phyloP scores from a whole-genome alignment of 805 yeast species.

The Nakazawaea sp. region DNA sequence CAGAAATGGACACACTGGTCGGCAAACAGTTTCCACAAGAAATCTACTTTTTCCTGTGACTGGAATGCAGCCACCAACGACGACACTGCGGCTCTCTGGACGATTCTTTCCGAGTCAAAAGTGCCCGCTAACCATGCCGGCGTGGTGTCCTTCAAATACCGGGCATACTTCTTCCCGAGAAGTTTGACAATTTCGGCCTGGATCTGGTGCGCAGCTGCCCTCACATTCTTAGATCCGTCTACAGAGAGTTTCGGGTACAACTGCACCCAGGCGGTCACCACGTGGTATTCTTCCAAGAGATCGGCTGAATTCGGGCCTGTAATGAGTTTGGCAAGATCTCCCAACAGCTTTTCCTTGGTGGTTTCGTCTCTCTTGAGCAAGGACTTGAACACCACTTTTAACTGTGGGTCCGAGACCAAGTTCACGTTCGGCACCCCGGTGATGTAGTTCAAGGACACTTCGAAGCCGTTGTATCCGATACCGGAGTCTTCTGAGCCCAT shows the following conservation, averaged over 20 bases:
- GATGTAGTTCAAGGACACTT: conserved; percentile 66
- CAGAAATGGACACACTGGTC: conserved; percentile 50
- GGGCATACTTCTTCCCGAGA: conserved; percentile 52
- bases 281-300: conserved; percentile 11
- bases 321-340: conserved; percentile 38
- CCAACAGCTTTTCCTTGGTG: conserved; percentile 78
- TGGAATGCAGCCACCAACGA: conserved; percentile 51
- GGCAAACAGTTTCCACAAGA: conserved; percentile 55
- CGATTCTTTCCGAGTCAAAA: conserved; percentile 63
- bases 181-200: conserved; percentile 47
- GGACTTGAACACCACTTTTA: conserved; percentile 66
- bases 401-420: conserved; percentile 34
- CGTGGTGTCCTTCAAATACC: conserved; percentile 62
- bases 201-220: conserved; percentile 55
- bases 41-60: conserved; percentile 43
- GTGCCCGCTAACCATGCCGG: conserved; percentile 70
- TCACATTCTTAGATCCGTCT: conserved; percentile 60
- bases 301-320: conserved; percentile 18
- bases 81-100: conserved; percentile 40
- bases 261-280: conserved; percentile 67
- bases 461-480: conserved; percentile 31
- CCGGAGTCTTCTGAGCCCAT: conserved; percentile 12
- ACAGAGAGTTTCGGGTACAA: conserved; percentile 73
- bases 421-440: conserved; percentile 74
- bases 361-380: conserved; percentile 71